Evolutionary conservation across 2,329 filamentous ascomycete species (phyloP).

Genomic region (Pseudogymnoascus sp.): DNA sequence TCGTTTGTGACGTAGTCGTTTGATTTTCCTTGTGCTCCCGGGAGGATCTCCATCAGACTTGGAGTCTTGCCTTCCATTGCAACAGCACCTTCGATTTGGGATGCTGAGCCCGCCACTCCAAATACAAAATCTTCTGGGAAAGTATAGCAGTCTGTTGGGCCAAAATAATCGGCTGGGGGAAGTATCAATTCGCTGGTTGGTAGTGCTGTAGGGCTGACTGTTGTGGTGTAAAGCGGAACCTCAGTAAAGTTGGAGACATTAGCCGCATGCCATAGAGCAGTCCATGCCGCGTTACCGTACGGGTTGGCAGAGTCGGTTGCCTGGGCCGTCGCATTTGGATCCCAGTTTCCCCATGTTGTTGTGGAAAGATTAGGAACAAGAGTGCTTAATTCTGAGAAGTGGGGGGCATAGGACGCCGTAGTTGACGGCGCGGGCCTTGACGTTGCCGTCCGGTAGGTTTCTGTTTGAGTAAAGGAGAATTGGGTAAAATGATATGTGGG

Average conservation of each 20-base stretch:
- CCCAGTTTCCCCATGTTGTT: slow-evolving; percentile 37
- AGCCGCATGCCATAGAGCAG: slow-evolving; percentile 30
- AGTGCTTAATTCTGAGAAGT: slow-evolving; percentile 29
- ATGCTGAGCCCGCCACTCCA: slow-evolving; percentile 40
- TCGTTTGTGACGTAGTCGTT: slow-evolving; percentile 36
- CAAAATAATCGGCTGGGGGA: slow-evolving; percentile 45
- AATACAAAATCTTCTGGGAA: slow-evolving; percentile 42
- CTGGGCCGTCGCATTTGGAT: slow-evolving; percentile 29
- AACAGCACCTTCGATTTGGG: slow-evolving; percentile 39
- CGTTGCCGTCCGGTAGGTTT: slow-evolving; percentile 33
- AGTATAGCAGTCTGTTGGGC: slow-evolving; percentile 39
- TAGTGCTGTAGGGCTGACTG: slow-evolving; percentile 47
- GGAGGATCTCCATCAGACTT: slow-evolving; percentile 33
- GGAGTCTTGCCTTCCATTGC: slow-evolving; percentile 35
- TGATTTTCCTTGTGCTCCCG: slow-evolving; percentile 1
- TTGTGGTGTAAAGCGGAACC: slow-evolving; percentile 37
- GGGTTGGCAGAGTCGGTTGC: slow-evolving; percentile 30
- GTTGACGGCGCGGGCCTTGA: slow-evolving; percentile 28
- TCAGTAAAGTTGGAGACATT: slow-evolving; percentile 31
- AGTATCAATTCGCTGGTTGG: slow-evolving; percentile 47
- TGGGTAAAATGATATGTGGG: slow-evolving; percentile 26
- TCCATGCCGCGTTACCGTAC: slow-evolving; percentile 35
- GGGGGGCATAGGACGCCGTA: slow-evolving; percentile 28
- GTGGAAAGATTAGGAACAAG: slow-evolving; percentile 31
- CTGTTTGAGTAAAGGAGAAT: slow-evolving; percentile 32